A percentile compares a stretch with the other conserved stretches of the same genome.
phyloP scores from a whole-genome alignment of 139 green algal genomes.

The Axilococcus clingmanii region DNA sequence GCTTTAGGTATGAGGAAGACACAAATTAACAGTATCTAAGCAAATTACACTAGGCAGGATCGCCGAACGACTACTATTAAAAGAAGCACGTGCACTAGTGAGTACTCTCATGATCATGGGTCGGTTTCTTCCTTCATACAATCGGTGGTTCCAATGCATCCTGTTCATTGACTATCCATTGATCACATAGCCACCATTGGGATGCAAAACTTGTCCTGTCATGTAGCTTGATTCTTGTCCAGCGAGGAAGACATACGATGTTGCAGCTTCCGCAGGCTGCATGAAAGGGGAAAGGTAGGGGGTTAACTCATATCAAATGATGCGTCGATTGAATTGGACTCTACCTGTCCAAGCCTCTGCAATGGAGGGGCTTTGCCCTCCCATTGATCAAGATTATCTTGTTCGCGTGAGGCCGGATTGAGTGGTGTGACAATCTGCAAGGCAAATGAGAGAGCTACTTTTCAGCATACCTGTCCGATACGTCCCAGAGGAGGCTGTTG shows the following conservation, averaged over 20 bases:
- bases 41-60: too few species aligned
- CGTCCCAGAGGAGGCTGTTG: slow-evolving; percentile 5
- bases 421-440: slow-evolving; percentile 12
- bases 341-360: slow-evolving; percentile 7
- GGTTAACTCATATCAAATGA: neutral
- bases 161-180: too few species aligned
- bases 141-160: too few species aligned
- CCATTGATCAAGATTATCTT: slow-evolving; percentile 12
- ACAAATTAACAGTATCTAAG: too few species aligned
- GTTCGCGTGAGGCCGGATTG: slow-evolving; percentile 9
- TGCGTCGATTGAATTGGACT: neutral
- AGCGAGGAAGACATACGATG: slow-evolving; percentile 58
- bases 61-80: too few species aligned
- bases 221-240: slow-evolving; percentile 29
- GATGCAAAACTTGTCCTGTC: slow-evolving; percentile 21
- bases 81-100: too few species aligned
- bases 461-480: slow-evolving; percentile 3
- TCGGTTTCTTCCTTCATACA: too few species aligned
- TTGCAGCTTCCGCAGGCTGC: slow-evolving; percentile 38
- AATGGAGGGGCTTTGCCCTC: slow-evolving; percentile 1
- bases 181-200: neutral
- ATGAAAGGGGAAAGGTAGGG: neutral
- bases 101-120: too few species aligned
- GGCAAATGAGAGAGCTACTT: neutral
- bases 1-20: too few species aligned